Evolutionary conservation across 805 yeast species (phyloP), one percentile per base, ranked within the genome.

Genomic region (Priceomyces melissophilus): DNA sequence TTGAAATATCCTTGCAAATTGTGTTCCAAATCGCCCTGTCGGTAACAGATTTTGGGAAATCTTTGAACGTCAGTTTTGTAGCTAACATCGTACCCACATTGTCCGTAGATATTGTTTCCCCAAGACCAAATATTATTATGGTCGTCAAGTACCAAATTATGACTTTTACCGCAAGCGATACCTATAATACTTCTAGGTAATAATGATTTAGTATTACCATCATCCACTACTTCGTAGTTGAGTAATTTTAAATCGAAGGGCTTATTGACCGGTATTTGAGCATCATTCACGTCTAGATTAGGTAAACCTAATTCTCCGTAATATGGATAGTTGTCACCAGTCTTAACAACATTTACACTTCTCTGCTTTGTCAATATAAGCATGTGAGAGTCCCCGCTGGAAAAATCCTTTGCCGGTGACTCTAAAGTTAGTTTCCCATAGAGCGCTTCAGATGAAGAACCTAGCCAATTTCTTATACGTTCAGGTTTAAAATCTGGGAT

Each of bases 251-350:
- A 71, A 41, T 81, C 87, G 47, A 57, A 54, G 3, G 64, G 61
- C 20, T 42, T 38, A 40, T 68, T 58, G 10, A 43, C 12, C 1
- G 67, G 61, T 2, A 63, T 46, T 20, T 20, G 25, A 20, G 25
- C 25, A 20, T 20, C 25, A n/a, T 37, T 32, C 2, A 39, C 30
- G 0, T 78, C 72, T 3, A 60, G 78, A 10, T 67, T 61, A 1
- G 96, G 93, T 11, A 87, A 60, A 13, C 97, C 98, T 61, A 76
- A 87, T 63, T 93, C 97, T 3, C 98, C 98, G n/a, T 65, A 57
- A 10, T 54, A 48, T 2, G 61, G 45, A 20, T 16, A n/a, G 8
- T 3, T 20, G 10, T 20, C 11, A 1, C 84, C 84, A 0, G 95
- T 80, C 11, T 86, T 75, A 9, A 79, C 68, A 1, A 86, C 68